Evolutionary conservation across 2,329 filamentous ascomycete species (phyloP).

Genomic region (Anthostomella pinea): DNA sequence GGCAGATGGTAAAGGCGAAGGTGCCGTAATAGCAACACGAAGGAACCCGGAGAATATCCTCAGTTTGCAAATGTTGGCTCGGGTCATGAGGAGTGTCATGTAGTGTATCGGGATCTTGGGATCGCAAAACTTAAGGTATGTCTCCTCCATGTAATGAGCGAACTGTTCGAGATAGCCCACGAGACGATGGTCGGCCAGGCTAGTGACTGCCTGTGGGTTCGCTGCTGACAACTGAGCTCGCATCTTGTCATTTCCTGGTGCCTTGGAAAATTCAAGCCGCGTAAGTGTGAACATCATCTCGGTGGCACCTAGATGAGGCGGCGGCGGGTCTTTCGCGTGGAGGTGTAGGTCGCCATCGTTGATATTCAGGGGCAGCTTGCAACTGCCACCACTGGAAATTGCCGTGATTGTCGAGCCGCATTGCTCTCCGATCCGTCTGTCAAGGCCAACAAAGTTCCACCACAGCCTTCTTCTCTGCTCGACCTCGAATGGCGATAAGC

Average conservation of each 20-base stretch:
- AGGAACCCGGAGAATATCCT: conserved; percentile 54
- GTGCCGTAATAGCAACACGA: conserved; percentile 41
- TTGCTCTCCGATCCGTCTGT: conserved; percentile 67
- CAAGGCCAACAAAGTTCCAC: conserved; percentile 70
- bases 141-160: conserved; percentile 53
- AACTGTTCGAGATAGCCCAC: conserved; percentile 51
- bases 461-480: conserved; percentile 70
- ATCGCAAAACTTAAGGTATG: conserved; percentile 56
- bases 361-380: conserved; percentile 57
- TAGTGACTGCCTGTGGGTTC: conserved; percentile 41
- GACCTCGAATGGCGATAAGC: conserved; percentile 56
- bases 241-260: conserved; percentile 47
- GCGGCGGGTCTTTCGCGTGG: conserved; percentile 53
- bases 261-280: conserved; percentile 55
- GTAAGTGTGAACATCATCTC: conserved; percentile 61
- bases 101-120: conserved; percentile 57
- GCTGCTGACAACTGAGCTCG: conserved; percentile 28
- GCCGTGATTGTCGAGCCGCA: conserved; percentile 57
- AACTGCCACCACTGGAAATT: conserved; percentile 52
- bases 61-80: conserved; percentile 54
- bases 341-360: conserved; percentile 59
- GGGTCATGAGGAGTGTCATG: conserved; percentile 57
- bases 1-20: conserved; percentile 37
- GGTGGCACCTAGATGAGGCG: conserved; percentile 48
- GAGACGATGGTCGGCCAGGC: conserved; percentile 50